Percentiles rank a stretch among this genome's conserved stretches.
These are phyloP conservation scores for Ulmus americana DNA, from an alignment of 331 rosid genomes.

Conservation along the genomic window DNA sequence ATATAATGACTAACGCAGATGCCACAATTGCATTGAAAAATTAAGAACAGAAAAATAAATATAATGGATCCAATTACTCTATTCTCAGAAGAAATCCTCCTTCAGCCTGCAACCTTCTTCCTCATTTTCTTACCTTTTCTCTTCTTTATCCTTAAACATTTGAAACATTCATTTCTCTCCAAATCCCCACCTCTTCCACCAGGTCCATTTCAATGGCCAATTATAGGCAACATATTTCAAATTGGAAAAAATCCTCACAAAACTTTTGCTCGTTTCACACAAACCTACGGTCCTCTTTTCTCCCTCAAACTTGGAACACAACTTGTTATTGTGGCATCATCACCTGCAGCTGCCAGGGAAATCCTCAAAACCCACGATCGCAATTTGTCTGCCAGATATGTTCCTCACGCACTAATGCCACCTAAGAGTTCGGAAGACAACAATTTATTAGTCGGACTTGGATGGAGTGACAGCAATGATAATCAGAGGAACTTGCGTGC, in stretches of 20 bases:
- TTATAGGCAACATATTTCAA: no score
- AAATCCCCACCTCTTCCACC: no score
- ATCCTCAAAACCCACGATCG: slow-evolving; percentile 26
- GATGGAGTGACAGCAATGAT: slow-evolving; percentile 5
- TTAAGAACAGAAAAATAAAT: not conserved
- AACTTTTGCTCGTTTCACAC: no score
- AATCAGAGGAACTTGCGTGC: slow-evolving; percentile 18
- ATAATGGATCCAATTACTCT: not conserved
- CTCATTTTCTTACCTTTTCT: no score
- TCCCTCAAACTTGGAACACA: slow-evolving; percentile 21
- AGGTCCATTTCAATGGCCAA: no score
- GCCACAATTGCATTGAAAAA: no score
- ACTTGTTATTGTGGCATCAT: slow-evolving; percentile 18
- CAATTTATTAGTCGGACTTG: slow-evolving; percentile 1
- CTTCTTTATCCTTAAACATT: no score
- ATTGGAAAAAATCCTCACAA: no score
- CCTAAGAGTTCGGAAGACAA: not conserved
- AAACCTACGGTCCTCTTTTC: slow-evolving; percentile 20
- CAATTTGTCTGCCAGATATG: slow-evolving; percentile 6
- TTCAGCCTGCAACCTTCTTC: no score
- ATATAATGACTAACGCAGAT: no score
- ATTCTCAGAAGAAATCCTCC: not conserved
- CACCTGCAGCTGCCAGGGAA: slow-evolving; percentile 13
- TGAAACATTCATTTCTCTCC: no score
- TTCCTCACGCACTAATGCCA: not conserved